Evolutionary conservation across 768 basidiomycete species (phyloP).

Genomic region (Boletus rubropictus): DNA sequence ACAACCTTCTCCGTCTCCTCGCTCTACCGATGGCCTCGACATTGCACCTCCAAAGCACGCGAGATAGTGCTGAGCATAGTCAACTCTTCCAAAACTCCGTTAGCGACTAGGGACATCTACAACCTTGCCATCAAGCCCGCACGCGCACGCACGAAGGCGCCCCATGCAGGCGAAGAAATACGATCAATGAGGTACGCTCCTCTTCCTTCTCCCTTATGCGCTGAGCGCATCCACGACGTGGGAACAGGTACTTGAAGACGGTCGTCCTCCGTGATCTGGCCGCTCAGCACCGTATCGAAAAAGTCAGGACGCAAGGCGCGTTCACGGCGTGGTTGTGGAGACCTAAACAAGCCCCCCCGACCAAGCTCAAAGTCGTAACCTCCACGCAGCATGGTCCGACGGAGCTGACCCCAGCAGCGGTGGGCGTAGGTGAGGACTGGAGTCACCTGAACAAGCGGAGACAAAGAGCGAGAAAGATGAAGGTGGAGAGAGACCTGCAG

Average conservation of each 20-base stretch:
- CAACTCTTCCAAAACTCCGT: slow-evolving; percentile 16
- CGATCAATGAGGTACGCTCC: slow-evolving; percentile 47
- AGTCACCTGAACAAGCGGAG: slow-evolving; percentile 54
- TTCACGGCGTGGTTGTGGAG: slow-evolving; percentile 42
- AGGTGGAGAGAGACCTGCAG: slow-evolving; percentile 40
- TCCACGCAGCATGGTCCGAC: neutral
- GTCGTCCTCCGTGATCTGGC: slow-evolving; percentile 45
- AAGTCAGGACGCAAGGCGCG: slow-evolving; percentile 32
- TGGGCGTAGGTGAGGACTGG: slow-evolving; percentile 39
- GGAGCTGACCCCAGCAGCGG: slow-evolving; percentile 22
- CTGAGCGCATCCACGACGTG: neutral
- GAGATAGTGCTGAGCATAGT: slow-evolving; percentile 20
- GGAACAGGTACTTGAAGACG: slow-evolving; percentile 49
- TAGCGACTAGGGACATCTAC: slow-evolving; percentile 27
- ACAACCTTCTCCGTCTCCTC: slow-evolving; percentile 12
- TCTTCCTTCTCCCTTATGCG: neutral
- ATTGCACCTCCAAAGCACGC: slow-evolving; percentile 22
- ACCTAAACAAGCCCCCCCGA: slow-evolving; percentile 1
- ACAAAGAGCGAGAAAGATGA: slow-evolving; percentile 40
- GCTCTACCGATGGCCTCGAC: slow-evolving; percentile 20
- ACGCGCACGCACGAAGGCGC: slow-evolving; percentile 25
- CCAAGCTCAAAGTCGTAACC: neutral
- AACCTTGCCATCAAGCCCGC: slow-evolving; percentile 14
- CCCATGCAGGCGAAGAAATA: slow-evolving; percentile 42
- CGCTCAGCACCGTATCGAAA: slow-evolving; percentile 38